Conservation (phyloP, 768 basidiomycete species). For the Neoboletus subvelutipes region DNA sequence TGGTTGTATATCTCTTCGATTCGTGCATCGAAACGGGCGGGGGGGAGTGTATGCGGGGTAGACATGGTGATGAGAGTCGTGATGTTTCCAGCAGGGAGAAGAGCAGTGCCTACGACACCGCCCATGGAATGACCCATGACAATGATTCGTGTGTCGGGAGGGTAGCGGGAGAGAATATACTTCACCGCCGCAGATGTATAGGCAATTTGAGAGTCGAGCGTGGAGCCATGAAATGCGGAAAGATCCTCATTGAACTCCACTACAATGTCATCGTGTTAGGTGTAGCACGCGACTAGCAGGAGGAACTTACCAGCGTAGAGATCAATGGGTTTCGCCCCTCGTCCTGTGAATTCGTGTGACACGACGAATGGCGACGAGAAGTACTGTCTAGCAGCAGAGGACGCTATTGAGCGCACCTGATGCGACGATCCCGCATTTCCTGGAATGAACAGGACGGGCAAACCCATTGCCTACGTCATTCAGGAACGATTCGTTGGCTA, state of each 20-base stretch:
- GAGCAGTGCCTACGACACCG: constrained; percentile 81
- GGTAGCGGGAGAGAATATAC: constrained; percentile 80
- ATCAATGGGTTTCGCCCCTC: constrained; percentile 60
- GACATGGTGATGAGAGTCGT: constrained; percentile 93
- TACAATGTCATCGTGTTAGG: not conserved
- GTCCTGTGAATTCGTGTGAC: constrained; percentile 51
- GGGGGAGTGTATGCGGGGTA: constrained; percentile 85
- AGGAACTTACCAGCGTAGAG: constrained; percentile 73
- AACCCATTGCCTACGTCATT: constrained; percentile 41
- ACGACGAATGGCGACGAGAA: constrained; percentile 59
- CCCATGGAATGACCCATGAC: constrained; percentile 98
- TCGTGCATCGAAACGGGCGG: constrained; percentile 80
- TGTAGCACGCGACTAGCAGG: not conserved
- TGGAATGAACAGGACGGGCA: constrained; percentile 94
- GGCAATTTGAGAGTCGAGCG: constrained; percentile 75
- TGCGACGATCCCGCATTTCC: constrained; percentile 95
- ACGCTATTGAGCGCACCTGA: constrained; percentile 94
- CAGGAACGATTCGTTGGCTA: constrained; percentile 3
- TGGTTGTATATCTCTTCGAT: constrained; percentile 71
- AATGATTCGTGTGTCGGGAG: constrained; percentile 58
- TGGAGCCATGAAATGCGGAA: constrained; percentile 91
- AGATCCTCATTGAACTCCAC: constrained; percentile 98
- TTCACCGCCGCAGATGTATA: constrained; percentile 71
- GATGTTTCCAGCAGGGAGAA: constrained; percentile 66
- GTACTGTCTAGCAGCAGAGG: constrained; percentile 82